Conservation (phyloP, 805 yeast genomes). For the Zygotorulaspora chibaensis region DNA sequence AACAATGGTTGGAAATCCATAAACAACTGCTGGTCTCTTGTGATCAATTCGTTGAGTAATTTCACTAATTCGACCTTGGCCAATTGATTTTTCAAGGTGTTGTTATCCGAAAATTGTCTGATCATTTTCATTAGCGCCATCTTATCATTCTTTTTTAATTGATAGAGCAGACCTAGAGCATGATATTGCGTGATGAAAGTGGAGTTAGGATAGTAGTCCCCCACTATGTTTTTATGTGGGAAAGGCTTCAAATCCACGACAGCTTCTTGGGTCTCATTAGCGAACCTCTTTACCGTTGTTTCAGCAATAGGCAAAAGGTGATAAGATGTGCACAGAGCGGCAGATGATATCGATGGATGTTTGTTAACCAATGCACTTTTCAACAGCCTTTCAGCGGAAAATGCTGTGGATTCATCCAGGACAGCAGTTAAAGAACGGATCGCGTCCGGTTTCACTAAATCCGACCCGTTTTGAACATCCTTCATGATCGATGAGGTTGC, state of each 20-base stretch:
- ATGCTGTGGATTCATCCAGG: slow-evolving; percentile 84
- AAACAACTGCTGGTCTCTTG: slow-evolving; percentile 64
- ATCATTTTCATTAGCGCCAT: slow-evolving; percentile 91
- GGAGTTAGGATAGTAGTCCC: slow-evolving; percentile 56
- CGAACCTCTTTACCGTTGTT: slow-evolving; percentile 89
- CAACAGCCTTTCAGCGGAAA: slow-evolving; percentile 87
- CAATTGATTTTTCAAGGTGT: slow-evolving; percentile 68
- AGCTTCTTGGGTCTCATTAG: slow-evolving; percentile 93
- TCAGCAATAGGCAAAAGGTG: slow-evolving; percentile 85
- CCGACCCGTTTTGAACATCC: slow-evolving; percentile 88
- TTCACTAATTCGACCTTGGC: slow-evolving; percentile 85
- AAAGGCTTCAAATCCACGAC: slow-evolving; percentile 44
- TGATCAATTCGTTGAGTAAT: slow-evolving; percentile 65
- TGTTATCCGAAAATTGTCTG: slow-evolving; percentile 63
- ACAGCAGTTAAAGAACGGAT: slow-evolving; percentile 87
- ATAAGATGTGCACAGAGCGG: slow-evolving; percentile 90
- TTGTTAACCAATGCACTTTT: slow-evolving; percentile 89
- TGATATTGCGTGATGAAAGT: slow-evolving; percentile 90
- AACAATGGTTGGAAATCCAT: slow-evolving; percentile 48
- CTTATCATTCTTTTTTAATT: slow-evolving; percentile 82
- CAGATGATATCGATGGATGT: slow-evolving; percentile 82
- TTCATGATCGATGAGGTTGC: slow-evolving; percentile 97
- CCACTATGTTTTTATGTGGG: slow-evolving; percentile 37
- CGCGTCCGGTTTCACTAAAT: slow-evolving; percentile 88
- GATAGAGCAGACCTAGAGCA: slow-evolving; percentile 86